Percentiles rank a stretch among this genome's conserved stretches.
Conservation (phyloP, 306 rosid species). For the Luffa aegyptiaca region DNA sequence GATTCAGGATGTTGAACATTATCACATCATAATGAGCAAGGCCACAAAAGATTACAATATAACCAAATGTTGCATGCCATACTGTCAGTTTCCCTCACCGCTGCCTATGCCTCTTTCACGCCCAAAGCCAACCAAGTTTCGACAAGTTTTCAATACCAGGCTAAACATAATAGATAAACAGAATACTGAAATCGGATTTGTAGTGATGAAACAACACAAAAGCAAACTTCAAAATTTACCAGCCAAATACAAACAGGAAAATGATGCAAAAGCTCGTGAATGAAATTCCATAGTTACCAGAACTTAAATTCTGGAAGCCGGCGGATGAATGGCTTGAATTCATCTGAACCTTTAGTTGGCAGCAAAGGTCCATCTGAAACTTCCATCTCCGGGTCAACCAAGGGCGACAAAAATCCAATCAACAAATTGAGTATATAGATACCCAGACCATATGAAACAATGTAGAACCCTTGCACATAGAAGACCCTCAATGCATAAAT, state of each 20-base stretch:
- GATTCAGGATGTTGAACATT: neutral
- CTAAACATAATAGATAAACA: neutral
- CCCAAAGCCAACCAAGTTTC: neutral
- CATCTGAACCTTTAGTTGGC: constrained; percentile 85
- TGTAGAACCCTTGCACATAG: constrained; percentile 68
- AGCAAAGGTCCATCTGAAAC: constrained; percentile 53
- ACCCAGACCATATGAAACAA: constrained; percentile 74
- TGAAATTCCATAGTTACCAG: constrained; percentile 45
- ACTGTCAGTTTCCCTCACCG: neutral
- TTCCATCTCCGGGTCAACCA: constrained; percentile 81
- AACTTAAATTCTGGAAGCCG: constrained; percentile 90
- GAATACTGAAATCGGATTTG: neutral
- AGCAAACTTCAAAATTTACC: neutral
- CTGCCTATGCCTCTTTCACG: neutral
- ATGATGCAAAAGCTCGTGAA: neutral
- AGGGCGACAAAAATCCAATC: constrained; percentile 78
- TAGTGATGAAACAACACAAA: neutral
- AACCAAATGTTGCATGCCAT: neutral
- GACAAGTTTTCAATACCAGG: neutral
- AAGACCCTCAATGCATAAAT: constrained; percentile 60
- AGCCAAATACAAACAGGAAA: neutral
- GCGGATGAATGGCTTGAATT: constrained; percentile 82
- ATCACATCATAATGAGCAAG: neutral
- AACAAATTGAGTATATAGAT: constrained; percentile 73
- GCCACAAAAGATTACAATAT: neutral